Base-by-base conservation (phyloP, 306 rosid genomes). In the Senna siamea region DNA sequence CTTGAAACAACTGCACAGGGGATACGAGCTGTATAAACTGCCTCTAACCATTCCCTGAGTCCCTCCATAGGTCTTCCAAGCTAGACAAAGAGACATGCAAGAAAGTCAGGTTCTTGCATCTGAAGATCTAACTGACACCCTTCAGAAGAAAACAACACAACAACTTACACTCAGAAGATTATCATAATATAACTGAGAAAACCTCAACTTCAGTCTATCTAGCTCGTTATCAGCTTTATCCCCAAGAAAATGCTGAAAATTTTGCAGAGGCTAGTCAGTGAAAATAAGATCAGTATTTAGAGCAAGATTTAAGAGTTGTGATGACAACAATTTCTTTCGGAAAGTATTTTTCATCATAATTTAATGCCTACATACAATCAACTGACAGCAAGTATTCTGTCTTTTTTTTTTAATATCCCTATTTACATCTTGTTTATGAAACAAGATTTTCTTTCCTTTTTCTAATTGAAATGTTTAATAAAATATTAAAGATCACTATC, bases 1-100 rank as follows among this genome's bases (percentile, higher is more conserved):
- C 93, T 94, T 71, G 99, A 94, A 80, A 92, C 99, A 37, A 94
- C 78, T 60, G 99, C 96, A 79, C 99, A 94, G 43, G 99, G 97
- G 72, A 94, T 94, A 26, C 90, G 90, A 65, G 96, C 97, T 13
- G 92, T 92, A 74, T 80, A 77, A 59, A 94, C 89, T 0, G 97
- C 97, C 73, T 92, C 99, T 80, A 94, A 83, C 99, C 99, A 94
- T 69, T 94, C 99, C 76, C 83, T 80, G 78, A 94, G 77, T 35
- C 99, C 99, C 53, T 87, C 98, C 28, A 81, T 48, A 26, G 99
- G 97, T 78, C 79, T 86, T 79, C 85, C 82, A 80, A 89, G 82
- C 99, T 94, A 79, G 43, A 65, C 14, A 80, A 47, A 63, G n/a
- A 75, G 61, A 50, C 47, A 30, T n/a, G 52, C 8, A 50, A 47